Evolutionary conservation across 2,329 filamentous ascomycete genomes (phyloP).

Genomic region (Neonectria ditissima): DNA sequence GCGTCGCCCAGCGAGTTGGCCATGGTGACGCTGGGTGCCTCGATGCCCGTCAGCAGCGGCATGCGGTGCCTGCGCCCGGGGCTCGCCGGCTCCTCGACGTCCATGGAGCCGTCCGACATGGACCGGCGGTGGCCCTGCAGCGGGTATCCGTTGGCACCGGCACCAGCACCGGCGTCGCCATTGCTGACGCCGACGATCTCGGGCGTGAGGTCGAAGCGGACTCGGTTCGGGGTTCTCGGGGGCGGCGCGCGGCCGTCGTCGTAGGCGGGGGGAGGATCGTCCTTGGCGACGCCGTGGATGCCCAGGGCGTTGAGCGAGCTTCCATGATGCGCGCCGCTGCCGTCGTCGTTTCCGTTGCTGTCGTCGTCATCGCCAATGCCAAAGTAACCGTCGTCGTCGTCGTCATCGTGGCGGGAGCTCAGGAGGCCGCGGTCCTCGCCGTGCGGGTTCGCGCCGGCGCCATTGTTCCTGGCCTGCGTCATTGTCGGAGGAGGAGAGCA

Average conservation of each 20-base stretch:
- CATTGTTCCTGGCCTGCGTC: conserved; percentile 48
- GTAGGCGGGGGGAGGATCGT: conserved; percentile 23
- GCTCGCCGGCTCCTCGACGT: conserved; percentile 57
- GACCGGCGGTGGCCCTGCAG: conserved; percentile 31
- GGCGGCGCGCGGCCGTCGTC: conserved; percentile 25
- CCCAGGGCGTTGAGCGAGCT: conserved; percentile 31
- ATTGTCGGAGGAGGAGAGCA: conserved; percentile 45
- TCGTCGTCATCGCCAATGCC: conserved; percentile 38
- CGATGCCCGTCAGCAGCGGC: conserved; percentile 84
- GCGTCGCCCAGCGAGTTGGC: conserved; percentile 63
- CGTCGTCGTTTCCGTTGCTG: conserved; percentile 31
- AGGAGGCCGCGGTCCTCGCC: conserved; percentile 51
- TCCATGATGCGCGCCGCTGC: conserved; percentile 18
- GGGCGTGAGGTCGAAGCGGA: conserved; percentile 76
- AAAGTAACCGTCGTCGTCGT: conserved; percentile 44
- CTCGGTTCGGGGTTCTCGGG: conserved; percentile 71
- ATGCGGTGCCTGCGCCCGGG: conserved; percentile 66
- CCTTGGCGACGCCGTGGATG: conserved; percentile 33
- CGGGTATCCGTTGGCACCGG: conserved; percentile 23
- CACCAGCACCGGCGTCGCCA: conserved; percentile 39
- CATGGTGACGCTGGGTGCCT: conserved; percentile 81
- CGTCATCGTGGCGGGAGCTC: conserved; percentile 37
- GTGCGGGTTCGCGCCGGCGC: conserved; percentile 45
- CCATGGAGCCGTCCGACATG: conserved; percentile 60
- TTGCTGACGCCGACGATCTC: conserved; percentile 53